These are phyloP conservation scores for Cystoderma amianthinum DNA, from an alignment of 768 basidiomycete species.

Conservation along the genomic window DNA sequence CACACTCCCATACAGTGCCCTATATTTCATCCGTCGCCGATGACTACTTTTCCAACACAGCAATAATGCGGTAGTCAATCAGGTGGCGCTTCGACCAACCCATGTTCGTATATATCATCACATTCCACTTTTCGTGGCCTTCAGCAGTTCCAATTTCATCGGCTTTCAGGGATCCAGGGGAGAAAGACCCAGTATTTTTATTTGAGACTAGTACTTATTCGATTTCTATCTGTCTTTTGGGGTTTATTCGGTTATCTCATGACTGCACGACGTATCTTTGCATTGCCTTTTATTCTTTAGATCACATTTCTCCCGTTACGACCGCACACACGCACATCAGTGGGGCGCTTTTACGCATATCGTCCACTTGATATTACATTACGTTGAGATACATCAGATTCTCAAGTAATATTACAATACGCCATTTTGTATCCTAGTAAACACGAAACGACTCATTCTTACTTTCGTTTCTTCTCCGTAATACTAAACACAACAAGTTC, in stretches of 20 bases:
- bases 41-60: conserved; percentile 10
- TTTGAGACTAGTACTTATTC: conserved; percentile 1
- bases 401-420: too few relatives aligned
- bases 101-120: too few relatives aligned
- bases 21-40: conserved; percentile 5
- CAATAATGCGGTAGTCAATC: conserved; percentile 4
- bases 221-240: background rate
- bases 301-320: too few relatives aligned
- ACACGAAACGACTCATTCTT: too few relatives aligned
- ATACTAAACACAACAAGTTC: conserved; percentile 76
- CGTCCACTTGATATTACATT: background rate
- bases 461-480: conserved; percentile 72
- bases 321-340: background rate
- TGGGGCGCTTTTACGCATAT: background rate
- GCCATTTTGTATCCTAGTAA: too few relatives aligned
- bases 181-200: conserved; percentile 10
- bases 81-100: background rate
- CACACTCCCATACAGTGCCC: conserved; percentile 10
- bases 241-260: background rate
- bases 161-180: conserved; percentile 12
- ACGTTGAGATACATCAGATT: background rate
- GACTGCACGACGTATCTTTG: background rate
- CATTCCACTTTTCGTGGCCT: background rate
- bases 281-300: too few relatives aligned
- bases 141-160: background rate